These are phyloP conservation scores for Pestalotiopsis sp. DNA, from an alignment of 2,329 filamentous ascomycete species.

Conservation along the genomic window DNA sequence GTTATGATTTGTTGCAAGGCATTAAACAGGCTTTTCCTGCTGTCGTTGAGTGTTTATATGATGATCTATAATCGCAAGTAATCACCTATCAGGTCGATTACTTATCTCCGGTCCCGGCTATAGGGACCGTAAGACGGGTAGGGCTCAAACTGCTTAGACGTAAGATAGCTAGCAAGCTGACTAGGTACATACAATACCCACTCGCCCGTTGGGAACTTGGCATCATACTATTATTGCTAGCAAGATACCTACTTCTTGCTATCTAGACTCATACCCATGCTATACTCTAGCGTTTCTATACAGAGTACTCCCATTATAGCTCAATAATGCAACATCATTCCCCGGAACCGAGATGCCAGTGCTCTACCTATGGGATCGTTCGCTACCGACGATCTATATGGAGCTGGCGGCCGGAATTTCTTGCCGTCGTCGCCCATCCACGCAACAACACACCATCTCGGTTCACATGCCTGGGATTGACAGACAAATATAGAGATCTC, in stretches of 20 bases:
- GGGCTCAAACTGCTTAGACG: not conserved
- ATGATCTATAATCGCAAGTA: not conserved
- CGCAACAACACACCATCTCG: not conserved
- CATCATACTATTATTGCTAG: not conserved
- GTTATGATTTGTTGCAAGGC: no score
- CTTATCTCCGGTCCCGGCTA: not conserved
- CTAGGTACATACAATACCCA: not conserved
- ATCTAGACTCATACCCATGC: no score
- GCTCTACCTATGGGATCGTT: no score
- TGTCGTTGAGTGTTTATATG: not conserved
- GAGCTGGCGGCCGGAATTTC: not conserved
- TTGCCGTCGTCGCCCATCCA: not conserved
- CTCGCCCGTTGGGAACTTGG: no score
- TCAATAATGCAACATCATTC: no score
- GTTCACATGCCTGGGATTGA: not conserved
- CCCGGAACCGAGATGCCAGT: no score
- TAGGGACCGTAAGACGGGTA: constrained; percentile 3
- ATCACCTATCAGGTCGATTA: not conserved
- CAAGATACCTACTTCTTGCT: no score
- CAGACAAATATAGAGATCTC: not conserved
- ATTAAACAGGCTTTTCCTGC: no score
- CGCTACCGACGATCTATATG: not conserved
- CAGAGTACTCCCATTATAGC: no score
- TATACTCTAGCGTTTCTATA: no score
- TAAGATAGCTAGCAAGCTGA: not conserved